These are phyloP conservation scores for Eragrostis curvula DNA, from an alignment of 176 grass and related monocot species.

Conservation along the genomic window DNA sequence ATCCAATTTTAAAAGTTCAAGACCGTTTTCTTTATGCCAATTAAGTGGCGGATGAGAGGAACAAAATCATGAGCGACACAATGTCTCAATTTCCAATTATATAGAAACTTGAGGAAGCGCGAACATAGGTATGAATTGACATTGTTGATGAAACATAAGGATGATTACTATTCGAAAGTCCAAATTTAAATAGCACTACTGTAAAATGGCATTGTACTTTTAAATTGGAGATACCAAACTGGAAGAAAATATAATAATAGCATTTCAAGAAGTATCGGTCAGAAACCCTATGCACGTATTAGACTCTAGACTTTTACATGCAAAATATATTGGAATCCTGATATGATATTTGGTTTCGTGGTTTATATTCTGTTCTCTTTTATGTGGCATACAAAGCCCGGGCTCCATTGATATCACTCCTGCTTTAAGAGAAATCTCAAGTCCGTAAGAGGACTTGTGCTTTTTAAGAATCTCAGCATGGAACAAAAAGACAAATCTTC, in stretches of 20 bases:
- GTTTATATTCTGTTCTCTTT: neutral
- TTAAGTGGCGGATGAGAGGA: neutral
- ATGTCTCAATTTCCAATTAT: neutral
- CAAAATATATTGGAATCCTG: neutral
- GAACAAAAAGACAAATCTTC: neutral
- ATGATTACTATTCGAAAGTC: neutral
- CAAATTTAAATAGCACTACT: slow-evolving; percentile 9
- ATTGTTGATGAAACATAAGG: neutral
- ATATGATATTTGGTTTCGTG: slow-evolving; percentile 15
- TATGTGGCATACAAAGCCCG: neutral
- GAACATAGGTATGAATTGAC: neutral
- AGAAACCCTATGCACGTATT: slow-evolving; percentile 1
- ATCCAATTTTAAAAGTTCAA: neutral
- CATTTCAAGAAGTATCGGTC: neutral
- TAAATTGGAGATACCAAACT: slow-evolving; percentile 7
- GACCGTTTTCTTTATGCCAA: slow-evolving; percentile 6
- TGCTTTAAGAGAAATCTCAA: neutral
- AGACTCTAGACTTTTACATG: slow-evolving; percentile 5
- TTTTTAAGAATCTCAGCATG: slow-evolving; percentile 28
- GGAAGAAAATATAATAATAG: slow-evolving; percentile 3
- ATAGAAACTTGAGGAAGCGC: neutral
- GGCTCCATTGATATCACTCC: neutral
- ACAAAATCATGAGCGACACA: neutral
- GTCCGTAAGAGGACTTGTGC: slow-evolving; percentile 1
- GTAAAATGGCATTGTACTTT: slow-evolving; percentile 1